These are phyloP conservation scores for Neofusicoccum sp. DNA, from an alignment of 2,329 filamentous ascomycete species.

Conservation along the genomic window DNA sequence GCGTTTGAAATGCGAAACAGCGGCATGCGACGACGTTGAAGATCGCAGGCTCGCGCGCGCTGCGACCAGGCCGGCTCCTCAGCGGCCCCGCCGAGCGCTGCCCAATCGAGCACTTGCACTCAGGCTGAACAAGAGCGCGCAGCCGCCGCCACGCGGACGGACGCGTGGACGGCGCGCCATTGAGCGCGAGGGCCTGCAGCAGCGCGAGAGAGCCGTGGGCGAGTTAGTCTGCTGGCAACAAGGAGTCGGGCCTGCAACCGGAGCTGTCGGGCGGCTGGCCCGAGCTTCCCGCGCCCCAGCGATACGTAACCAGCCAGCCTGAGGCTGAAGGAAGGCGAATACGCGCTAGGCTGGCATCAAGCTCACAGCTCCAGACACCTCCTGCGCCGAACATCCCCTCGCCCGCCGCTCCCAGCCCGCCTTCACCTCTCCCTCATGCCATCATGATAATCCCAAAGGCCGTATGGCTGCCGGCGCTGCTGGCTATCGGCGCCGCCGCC, in stretches of 20 bases:
- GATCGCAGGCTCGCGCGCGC: background rate
- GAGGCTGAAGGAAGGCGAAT: slow-evolving; percentile 14
- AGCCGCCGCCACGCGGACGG: background rate
- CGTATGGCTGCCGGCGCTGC: slow-evolving; percentile 46
- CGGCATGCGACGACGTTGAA: no score
- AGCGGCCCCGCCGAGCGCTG: background rate
- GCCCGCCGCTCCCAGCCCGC: background rate
- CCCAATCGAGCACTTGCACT: background rate
- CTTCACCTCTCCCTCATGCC: slow-evolving; percentile 5
- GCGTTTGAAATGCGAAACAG: no score
- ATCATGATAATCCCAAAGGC: slow-evolving; percentile 23
- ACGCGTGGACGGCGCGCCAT: background rate
- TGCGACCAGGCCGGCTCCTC: background rate
- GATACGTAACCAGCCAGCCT: slow-evolving; percentile 17
- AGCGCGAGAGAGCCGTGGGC: no score
- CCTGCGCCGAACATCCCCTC: slow-evolving; percentile 11
- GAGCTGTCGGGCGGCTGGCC: background rate
- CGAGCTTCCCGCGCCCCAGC: background rate
- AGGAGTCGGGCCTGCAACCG: slow-evolving; percentile 4
- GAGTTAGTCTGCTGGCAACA: background rate
- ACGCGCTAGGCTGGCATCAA: slow-evolving; percentile 20
- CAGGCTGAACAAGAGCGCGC: background rate
- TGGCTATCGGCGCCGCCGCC: slow-evolving; percentile 41
- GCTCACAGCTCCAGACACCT: slow-evolving; percentile 18
- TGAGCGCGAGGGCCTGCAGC: background rate